A percentile compares a stretch with the other conserved stretches of the same genome.
These are phyloP conservation scores for Zoysia pacifica DNA, from an alignment of 176 grass and related monocot genomes.

Conservation along the genomic window DNA sequence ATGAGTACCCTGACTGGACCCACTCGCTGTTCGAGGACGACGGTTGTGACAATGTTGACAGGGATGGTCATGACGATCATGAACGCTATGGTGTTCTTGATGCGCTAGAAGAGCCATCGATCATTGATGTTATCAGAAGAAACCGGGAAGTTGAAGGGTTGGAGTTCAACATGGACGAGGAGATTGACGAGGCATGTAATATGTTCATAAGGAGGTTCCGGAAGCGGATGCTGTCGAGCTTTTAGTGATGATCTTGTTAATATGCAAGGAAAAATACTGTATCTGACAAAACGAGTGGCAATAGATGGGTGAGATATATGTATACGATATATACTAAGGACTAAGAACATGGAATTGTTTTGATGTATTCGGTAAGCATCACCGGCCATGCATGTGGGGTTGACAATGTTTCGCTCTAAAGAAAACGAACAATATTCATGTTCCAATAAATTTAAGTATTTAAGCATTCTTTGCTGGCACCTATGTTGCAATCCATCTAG, in stretches of 20 bases:
- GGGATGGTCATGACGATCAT: neutral
- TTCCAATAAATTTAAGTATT: neutral
- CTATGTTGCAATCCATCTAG: too few species aligned
- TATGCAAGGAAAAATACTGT: neutral
- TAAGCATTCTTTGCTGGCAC: neutral
- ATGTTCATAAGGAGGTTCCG: slow-evolving; percentile 80
- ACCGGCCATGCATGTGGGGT: neutral
- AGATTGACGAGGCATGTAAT: slow-evolving; percentile 75
- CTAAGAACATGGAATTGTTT: neutral
- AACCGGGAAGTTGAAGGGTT: slow-evolving; percentile 52
- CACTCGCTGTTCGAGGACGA: slow-evolving; percentile 53
- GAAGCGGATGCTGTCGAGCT: slow-evolving; percentile 41
- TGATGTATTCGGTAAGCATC: neutral
- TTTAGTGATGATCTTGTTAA: too few species aligned
- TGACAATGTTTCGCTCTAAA: slow-evolving; percentile 23
- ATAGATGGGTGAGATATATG: neutral
- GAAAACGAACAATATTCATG: slow-evolving; percentile 7
- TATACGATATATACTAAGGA: neutral
- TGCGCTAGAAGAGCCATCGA: slow-evolving; percentile 21
- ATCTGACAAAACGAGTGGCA: slow-evolving; percentile 23
- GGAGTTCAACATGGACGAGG: slow-evolving; percentile 70
- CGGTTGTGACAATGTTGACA: neutral
- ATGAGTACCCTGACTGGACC: slow-evolving; percentile 39
- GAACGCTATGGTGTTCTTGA: slow-evolving; percentile 9
- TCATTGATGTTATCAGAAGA: slow-evolving; percentile 75